Conservation (phyloP, 1,139 yeast species). For the Suhomyces guaymorum region DNA sequence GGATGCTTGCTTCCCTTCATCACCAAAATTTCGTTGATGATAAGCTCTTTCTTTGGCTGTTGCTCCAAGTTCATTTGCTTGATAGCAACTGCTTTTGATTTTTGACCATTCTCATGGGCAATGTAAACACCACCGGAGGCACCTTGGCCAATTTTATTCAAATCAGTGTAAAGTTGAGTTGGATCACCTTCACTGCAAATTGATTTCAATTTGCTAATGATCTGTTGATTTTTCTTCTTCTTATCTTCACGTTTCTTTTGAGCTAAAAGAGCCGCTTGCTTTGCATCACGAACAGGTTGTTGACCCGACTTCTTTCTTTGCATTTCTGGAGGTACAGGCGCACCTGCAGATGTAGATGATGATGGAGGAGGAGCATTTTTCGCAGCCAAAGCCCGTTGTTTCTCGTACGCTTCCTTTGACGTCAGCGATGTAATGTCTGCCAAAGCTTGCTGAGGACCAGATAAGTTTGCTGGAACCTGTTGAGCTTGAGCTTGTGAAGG, state of each 20-base stretch:
- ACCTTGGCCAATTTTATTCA: constrained; percentile 92
- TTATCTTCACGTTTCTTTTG: constrained; percentile 79
- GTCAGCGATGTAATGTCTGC: constrained; percentile 14
- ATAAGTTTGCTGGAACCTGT: constrained; percentile 9
- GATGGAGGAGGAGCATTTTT: constrained; percentile 13
- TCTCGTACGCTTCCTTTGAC: constrained; percentile 17
- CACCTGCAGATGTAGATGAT: constrained; percentile 10
- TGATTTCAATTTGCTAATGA: constrained; percentile 65
- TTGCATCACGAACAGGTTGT: constrained; percentile 53
- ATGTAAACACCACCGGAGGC: constrained; percentile 98
- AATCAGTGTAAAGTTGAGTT: constrained; percentile 62
- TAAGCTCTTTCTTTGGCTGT: constrained; percentile 94
- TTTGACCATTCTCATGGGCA: constrained; percentile 64
- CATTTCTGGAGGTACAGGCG: constrained; percentile 6
- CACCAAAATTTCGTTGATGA: constrained; percentile 85
- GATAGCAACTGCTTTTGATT: constrained; percentile 76
- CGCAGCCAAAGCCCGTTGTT: constrained; percentile 15
- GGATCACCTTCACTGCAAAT: constrained; percentile 93
- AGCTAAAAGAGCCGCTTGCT: constrained; percentile 55
- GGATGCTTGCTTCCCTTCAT: constrained; percentile 92
- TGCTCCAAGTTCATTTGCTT: constrained; percentile 92
- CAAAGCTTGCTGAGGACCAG: constrained; percentile 20
- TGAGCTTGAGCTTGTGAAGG: constrained; percentile 16
- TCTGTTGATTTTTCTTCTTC: constrained; percentile 65
- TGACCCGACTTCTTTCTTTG: constrained; percentile 20